These are phyloP conservation scores for Apiotrichum akiyoshidainum DNA, from an alignment of 1,284 basidiomycete genomes.

Conservation along the genomic window DNA sequence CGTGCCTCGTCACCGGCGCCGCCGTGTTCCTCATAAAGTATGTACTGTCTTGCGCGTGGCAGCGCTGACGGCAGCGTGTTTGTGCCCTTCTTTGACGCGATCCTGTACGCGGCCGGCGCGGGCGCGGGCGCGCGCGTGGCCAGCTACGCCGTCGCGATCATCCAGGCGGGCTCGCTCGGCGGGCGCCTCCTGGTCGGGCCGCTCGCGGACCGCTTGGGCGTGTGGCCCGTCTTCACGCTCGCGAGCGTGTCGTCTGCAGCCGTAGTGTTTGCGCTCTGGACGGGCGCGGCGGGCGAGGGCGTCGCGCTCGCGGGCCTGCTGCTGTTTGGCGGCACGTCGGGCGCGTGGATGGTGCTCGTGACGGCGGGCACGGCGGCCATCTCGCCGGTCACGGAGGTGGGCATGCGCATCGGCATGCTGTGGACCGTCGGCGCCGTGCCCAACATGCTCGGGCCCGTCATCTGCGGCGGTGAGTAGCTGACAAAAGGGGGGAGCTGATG, in stretches of 20 bases:
- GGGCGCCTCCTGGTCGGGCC: conserved; percentile 6
- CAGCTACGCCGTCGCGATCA: conserved; percentile 10
- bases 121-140: neutral
- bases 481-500: too few species aligned
- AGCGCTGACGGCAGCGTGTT: conserved; percentile 12
- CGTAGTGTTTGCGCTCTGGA: conserved; percentile 24
- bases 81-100: conserved; percentile 18
- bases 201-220: conserved; percentile 14
- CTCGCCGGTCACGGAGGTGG: conserved; percentile 42
- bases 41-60: neutral
- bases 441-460: conserved; percentile 15
- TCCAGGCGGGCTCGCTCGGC: conserved; percentile 11
- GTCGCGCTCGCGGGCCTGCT: conserved; percentile 35
- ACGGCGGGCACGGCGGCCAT: conserved; percentile 41
- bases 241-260: neutral
- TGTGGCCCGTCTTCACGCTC: conserved; percentile 10
- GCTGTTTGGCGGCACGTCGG: conserved; percentile 34
- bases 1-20: conserved; percentile 11
- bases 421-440: conserved; percentile 34
- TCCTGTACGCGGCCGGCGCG: conserved; percentile 5
- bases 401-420: conserved; percentile 44
- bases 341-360: conserved; percentile 43
- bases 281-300: conserved; percentile 21
- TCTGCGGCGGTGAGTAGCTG: conserved; percentile 22
- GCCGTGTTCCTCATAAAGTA: conserved; percentile 2